Evolutionary conservation across 495 filamentous ascomycete genomes (phyloP), one percentile per base, ranked within the genome.

Genomic region (Penicillium soppii): DNA sequence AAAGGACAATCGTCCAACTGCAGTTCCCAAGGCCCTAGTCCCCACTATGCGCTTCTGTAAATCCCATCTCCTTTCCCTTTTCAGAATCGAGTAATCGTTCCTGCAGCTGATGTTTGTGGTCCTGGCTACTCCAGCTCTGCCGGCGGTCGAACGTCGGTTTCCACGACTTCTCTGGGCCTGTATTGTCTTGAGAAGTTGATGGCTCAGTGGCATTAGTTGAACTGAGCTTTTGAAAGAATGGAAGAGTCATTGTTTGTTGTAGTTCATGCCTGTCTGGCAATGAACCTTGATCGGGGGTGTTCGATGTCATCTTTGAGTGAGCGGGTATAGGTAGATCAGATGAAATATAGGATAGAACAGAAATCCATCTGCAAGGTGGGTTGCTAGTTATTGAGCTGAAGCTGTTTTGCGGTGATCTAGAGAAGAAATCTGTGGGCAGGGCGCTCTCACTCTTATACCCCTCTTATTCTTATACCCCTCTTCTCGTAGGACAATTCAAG

Each of bases 71-170:
- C 37, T 38, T 54, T 4, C 58, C 66, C 45, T 51, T 46, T 51
- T 66, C 58, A 17, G 49, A 50, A 19, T 40, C 37, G 41, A 72
- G 47, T 50, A 73, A 35, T 54, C 61, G 42, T 23, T 60, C 57
- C 53, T 72, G 66, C 39, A 66, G n/a, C 55, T 61, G 43, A 53
- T 70, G 66, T 27, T 71, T 70, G 35, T 46, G 56, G 48, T 74
- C 69, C 52, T 73, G 40, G 17, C 59, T 43, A 43, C 62, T 71
- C 68, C 69, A 73, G 42, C 67, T 71, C 39, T 68, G 66, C 16
- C 57, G 57, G 20, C 62, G 61, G 20, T 59, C 54, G 16, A 61
- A 27, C 29, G 33, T 54, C 4, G 69, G 68, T 43, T 58, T 54
- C 69, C 66, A 69, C 8, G 47, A 32, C n/a, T 62, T 53, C 25